A percentile compares a stretch with the other conserved stretches of the same genome.
phyloP scores from a whole-genome alignment of 1,139 yeast genomes.

The Yamadazyma atlantica region DNA sequence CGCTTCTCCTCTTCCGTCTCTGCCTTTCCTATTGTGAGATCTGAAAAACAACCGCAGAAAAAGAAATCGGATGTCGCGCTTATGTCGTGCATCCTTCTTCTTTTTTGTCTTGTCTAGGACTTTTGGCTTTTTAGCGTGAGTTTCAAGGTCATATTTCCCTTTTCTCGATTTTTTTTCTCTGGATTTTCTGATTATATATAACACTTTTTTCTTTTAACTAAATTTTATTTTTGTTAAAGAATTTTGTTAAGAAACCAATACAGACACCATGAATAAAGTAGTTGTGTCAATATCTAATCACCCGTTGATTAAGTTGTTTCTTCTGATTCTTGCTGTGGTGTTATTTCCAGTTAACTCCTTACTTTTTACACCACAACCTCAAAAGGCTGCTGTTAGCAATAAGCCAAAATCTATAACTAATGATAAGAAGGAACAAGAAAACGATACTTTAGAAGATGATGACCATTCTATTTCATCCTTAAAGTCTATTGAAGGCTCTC shows the following conservation, averaged over 20 bases:
- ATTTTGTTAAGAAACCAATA: background rate
- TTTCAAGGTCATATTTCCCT: background rate
- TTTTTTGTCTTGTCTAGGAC: background rate
- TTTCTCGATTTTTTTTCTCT: background rate
- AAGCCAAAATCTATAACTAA: background rate
- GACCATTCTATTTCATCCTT: background rate
- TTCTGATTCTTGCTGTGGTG: conserved; percentile 9
- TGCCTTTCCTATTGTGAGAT: background rate
- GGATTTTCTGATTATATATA: background rate
- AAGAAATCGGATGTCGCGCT: background rate
- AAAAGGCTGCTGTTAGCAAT: conserved; percentile 1
- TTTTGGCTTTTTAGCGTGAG: background rate
- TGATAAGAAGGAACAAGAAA: background rate
- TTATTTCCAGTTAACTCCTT: conserved; percentile 5
- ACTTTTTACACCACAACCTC: background rate
- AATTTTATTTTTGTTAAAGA: background rate
- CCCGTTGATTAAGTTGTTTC: conserved; percentile 10
- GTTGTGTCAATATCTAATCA: conserved; percentile 5
- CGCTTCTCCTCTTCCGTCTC: background rate
- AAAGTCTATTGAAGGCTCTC: background rate
- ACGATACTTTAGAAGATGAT: background rate
- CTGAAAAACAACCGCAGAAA: too few relatives aligned
- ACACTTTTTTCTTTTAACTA: background rate
- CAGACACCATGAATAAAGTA: conserved; percentile 5
- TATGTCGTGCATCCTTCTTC: background rate